Percentiles rank a stretch among this genome's conserved stretches.
These are phyloP conservation scores for Torrubiellomyces zombiae DNA, from an alignment of 2,329 filamentous ascomycete species.

Conservation along the genomic window DNA sequence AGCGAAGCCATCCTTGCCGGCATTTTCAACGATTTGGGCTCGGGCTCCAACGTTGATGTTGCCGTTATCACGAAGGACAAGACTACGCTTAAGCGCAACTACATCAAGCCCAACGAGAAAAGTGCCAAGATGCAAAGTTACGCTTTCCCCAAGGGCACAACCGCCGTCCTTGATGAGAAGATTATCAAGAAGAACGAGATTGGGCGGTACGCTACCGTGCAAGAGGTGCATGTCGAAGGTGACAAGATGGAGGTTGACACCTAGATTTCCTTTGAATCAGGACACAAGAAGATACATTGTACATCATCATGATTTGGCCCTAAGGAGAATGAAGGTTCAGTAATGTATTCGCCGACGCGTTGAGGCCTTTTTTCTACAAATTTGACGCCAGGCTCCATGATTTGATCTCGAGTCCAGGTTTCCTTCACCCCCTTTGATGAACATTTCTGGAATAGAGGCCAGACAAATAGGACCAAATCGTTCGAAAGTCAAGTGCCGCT, in stretches of 20 bases:
- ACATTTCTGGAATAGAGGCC: no score
- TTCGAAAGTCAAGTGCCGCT: no score
- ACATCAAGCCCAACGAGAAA: constrained; percentile 83
- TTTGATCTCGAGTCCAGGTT: no score
- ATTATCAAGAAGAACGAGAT: constrained; percentile 89
- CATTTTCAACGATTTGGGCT: constrained; percentile 97
- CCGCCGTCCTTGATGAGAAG: constrained; percentile 89
- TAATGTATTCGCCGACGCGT: no score
- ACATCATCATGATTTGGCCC: no score
- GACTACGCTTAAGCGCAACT: constrained; percentile 85
- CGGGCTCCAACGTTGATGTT: constrained; percentile 93
- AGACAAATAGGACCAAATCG: no score
- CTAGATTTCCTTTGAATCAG: no score
- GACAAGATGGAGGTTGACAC: constrained; percentile 55
- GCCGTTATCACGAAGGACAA: constrained; percentile 91
- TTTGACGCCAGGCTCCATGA: no score
- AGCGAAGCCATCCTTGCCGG: constrained; percentile 83
- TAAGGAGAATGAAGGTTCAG: no score
- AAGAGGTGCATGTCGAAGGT: constrained; percentile 59
- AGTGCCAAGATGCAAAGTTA: constrained; percentile 88
- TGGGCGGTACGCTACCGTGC: constrained; percentile 81
- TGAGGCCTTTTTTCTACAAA: no score
- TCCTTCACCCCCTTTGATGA: no score
- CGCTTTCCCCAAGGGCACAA: constrained; percentile 80
- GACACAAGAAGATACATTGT: no score